Conservation (phyloP, 2,329 filamentous ascomycete species). For the Cladosporium velox region DNA sequence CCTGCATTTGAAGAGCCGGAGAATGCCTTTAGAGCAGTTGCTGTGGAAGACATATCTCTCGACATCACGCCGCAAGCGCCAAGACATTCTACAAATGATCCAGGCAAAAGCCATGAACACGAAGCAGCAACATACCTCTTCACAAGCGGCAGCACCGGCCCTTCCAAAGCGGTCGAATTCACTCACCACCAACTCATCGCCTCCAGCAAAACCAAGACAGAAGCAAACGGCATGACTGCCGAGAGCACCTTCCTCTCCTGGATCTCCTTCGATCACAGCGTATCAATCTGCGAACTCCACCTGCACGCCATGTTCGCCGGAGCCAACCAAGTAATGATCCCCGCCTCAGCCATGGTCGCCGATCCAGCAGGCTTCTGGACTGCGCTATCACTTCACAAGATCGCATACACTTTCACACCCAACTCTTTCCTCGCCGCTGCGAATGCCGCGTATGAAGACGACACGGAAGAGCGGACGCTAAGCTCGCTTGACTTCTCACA, state of each 20-base stretch:
- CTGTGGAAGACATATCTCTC: not conserved
- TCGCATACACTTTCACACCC: conserved; percentile 50
- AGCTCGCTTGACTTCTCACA: conserved; percentile 33
- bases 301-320: conserved; percentile 49
- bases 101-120: conserved; percentile 26
- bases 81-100: conserved; percentile 26
- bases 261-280: conserved; percentile 58
- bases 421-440: conserved; percentile 43
- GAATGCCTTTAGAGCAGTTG: not conserved
- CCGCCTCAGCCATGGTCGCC: conserved; percentile 44
- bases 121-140: conserved; percentile 25
- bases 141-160: conserved; percentile 29
- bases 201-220: conserved; percentile 18
- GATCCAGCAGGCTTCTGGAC: conserved; percentile 44
- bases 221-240: not conserved
- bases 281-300: conserved; percentile 54
- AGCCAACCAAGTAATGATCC: conserved; percentile 51
- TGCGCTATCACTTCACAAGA: conserved; percentile 44
- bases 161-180: conserved; percentile 33
- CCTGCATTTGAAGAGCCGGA: not conserved
- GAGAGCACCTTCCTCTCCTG: conserved; percentile 45
- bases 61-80: conserved; percentile 5
- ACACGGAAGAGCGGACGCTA: conserved; percentile 17
- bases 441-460: conserved; percentile 15
- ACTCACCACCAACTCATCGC: conserved; percentile 31